Base-by-base conservation (phyloP, 805 yeast genomes). In the Metschnikowia continentalis region DNA sequence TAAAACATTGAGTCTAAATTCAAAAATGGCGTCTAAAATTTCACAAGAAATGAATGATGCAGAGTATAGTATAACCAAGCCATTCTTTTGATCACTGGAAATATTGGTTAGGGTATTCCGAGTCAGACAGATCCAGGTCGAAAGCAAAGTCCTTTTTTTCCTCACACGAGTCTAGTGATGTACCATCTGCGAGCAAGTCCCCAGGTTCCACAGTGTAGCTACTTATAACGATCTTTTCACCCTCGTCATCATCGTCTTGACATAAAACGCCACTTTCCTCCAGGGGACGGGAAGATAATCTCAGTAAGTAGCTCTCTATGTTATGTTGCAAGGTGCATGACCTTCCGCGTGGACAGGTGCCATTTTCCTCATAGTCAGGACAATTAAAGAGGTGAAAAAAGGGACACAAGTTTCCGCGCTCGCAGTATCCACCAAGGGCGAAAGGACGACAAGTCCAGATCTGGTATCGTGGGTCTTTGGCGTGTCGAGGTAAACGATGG, bases 391-490 rank as follows among this genome's bases (percentile, higher is more conserved):
- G 65, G 61, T 88, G 96, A 35, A 76, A 65, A 42, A 78, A 75
- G 5, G 77, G 72, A 61, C 95, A 88, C 32, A 60, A 55, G 23
- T 67, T 60, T 0, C 94, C 96, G 22, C 79, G 64, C 32, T 71
- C 77, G 65, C 95, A 88, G 68, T 79, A 86, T 0, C 91, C 90
- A 15, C 80, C 79, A 33, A 83, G 58, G 4, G 91, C 78, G 69
- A 88, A 88, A 30, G 78, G 82, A 20, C 88, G 71, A 61, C 96
- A 88, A 0, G 81, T 71, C 61, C 72, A 67, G 3, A 82, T 67
- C 30, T 71, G 75, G 40, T 54, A 42, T 63, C 58, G 26, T 56
- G 65, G 36, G 74, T 80, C 47, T 59, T 59, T 69, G 72, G 77
- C 66, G 77, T 88, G 33, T 72, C 69, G 58, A 62, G 89, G 58